These are phyloP conservation scores for Singerocomus inundabilis DNA, from an alignment of 1,284 basidiomycete species.

Conservation along the genomic window DNA sequence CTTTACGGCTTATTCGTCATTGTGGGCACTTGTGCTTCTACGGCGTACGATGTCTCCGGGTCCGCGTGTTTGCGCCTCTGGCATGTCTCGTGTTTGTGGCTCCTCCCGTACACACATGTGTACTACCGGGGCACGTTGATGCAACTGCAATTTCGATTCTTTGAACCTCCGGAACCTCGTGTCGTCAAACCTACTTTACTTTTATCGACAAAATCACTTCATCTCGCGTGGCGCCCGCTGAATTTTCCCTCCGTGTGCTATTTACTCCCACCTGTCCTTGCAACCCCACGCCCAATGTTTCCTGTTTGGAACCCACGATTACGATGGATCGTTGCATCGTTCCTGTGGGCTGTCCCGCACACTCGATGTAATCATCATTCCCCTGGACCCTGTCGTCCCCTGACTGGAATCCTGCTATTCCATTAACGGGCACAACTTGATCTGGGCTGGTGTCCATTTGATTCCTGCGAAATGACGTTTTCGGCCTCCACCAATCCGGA, in stretches of 20 bases:
- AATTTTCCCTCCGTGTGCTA: neutral
- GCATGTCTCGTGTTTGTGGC: constrained; percentile 11
- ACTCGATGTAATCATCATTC: constrained; percentile 5
- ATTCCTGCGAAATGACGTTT: constrained; percentile 8
- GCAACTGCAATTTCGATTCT: constrained; percentile 27
- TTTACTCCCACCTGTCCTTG: constrained; percentile 1
- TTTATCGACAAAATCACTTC: constrained; percentile 5
- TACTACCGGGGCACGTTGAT: too few species aligned
- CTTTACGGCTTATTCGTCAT: constrained; percentile 4
- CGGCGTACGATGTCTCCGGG: constrained; percentile 24
- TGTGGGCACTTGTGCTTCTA: constrained; percentile 3
- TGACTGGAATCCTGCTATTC: constrained; percentile 6
- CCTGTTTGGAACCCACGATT: constrained; percentile 14
- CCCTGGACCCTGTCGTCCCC: constrained; percentile 1
- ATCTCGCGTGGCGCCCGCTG: constrained; percentile 2
- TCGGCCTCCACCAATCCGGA: constrained; percentile 2
- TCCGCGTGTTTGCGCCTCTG: constrained; percentile 9
- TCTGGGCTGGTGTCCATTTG: constrained; percentile 8
- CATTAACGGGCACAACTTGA: constrained; percentile 15
- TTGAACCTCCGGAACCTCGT: constrained; percentile 30
- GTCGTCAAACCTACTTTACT: constrained; percentile 9
- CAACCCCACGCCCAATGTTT: neutral
- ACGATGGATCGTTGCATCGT: constrained; percentile 6
- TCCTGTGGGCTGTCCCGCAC: neutral
- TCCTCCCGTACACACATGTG: neutral